A percentile compares a stretch with the other conserved stretches of the same genome.
These are phyloP conservation scores for Cladosporium austrohemisphaericum DNA, from an alignment of 2,329 filamentous ascomycete genomes.

Conservation along the genomic window DNA sequence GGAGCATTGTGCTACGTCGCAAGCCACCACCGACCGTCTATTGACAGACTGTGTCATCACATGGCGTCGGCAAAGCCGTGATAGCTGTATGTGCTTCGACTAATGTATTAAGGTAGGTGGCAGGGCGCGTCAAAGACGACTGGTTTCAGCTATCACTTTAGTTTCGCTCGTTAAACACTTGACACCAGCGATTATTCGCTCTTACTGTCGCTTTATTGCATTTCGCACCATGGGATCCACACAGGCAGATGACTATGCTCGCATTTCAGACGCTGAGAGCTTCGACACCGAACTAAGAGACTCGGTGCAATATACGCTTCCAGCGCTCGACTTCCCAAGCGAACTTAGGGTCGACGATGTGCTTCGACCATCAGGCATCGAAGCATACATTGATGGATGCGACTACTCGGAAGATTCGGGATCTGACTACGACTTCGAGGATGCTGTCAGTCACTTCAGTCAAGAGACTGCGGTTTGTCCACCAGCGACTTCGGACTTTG, in stretches of 20 bases:
- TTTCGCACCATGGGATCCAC: not conserved
- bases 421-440: constrained; percentile 4
- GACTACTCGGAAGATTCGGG: not conserved
- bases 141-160: too few relatives aligned
- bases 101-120: too few relatives aligned
- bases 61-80: too few relatives aligned
- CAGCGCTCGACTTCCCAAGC: not conserved
- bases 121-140: too few relatives aligned
- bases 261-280: not conserved
- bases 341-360: constrained; percentile 3
- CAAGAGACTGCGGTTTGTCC: too few relatives aligned
- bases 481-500: not conserved
- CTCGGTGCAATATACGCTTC: not conserved
- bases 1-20: not conserved
- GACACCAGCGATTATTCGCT: not conserved
- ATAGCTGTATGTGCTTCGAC: too few relatives aligned
- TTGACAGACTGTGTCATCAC: not conserved
- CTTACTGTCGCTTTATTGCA: too few relatives aligned
- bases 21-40: constrained; percentile 5
- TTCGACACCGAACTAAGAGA: not conserved
- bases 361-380: not conserved
- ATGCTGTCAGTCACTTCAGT: constrained; percentile 10
- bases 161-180: too few relatives aligned
- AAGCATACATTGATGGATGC: constrained; percentile 1
- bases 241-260: not conserved